Evolutionary conservation across 2,329 filamentous ascomycete species (phyloP).

Genomic region (Ceratocystis destructans): DNA sequence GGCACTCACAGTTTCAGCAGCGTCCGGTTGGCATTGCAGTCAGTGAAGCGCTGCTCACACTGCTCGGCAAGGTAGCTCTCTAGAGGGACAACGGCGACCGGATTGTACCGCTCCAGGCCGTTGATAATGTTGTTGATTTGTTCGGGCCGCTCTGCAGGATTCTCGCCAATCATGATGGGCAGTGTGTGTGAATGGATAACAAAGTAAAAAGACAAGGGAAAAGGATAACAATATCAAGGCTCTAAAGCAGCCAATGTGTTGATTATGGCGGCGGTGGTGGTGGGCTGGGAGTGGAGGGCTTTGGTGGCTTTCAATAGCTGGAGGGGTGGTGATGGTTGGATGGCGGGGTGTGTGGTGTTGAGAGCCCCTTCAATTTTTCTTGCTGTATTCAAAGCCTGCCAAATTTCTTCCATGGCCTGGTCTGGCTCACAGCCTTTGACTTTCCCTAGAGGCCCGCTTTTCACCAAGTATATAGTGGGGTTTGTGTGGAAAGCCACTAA

Average conservation of each 20-base stretch:
- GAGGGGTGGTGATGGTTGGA: conserved; percentile 31
- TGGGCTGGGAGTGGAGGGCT: conserved; percentile 22
- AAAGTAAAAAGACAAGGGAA: conserved; percentile 21
- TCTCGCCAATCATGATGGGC: conserved; percentile 55
- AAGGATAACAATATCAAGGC: conserved; percentile 20
- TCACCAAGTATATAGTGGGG: conserved; percentile 16
- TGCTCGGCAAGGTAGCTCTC: conserved; percentile 91
- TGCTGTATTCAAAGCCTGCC: background rate
- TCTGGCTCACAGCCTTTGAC: conserved; percentile 8
- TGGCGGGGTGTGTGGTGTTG: conserved; percentile 21
- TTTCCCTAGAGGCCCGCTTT: conserved; percentile 3
- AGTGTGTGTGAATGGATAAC: conserved; percentile 22
- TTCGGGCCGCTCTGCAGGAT: conserved; percentile 80
- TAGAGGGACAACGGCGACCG: conserved; percentile 83
- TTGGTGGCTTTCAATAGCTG: conserved; percentile 17
- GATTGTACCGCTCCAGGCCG: conserved; percentile 96
- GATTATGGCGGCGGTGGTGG: conserved; percentile 22
- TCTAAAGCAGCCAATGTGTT: conserved; percentile 18
- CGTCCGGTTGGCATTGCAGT: conserved; percentile 93
- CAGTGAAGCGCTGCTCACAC: conserved; percentile 87
- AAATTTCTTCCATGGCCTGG: conserved; percentile 14
- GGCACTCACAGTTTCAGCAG: conserved; percentile 88
- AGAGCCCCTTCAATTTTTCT: conserved; percentile 9
- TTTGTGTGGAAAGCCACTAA: conserved; percentile 22
- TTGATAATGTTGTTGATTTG: conserved; percentile 89